These are phyloP conservation scores for Rugosomyces carneus DNA, from an alignment of 1,284 basidiomycete species.

Conservation along the genomic window DNA sequence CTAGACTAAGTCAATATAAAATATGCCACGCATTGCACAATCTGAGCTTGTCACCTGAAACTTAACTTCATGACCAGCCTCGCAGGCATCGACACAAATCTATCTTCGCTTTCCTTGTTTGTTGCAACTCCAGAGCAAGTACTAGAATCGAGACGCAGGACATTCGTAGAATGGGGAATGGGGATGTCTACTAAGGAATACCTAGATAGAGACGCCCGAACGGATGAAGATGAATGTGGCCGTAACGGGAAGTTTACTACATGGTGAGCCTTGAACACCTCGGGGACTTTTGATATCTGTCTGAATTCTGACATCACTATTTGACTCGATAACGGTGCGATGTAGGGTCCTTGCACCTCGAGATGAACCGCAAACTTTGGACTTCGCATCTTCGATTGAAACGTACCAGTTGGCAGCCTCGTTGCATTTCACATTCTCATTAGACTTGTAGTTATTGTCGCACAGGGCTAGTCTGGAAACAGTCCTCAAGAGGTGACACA, in stretches of 20 bases:
- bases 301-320: not conserved
- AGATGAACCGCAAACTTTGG: constrained; percentile 30
- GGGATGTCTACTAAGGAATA: constrained; percentile 36
- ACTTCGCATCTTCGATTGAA: constrained; percentile 18
- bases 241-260: constrained; percentile 29
- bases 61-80: not conserved
- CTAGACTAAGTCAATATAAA: too few species aligned
- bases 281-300: not conserved
- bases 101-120: constrained; percentile 29
- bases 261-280: constrained; percentile 14
- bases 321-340: not conserved
- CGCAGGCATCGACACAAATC: constrained; percentile 1
- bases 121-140: constrained; percentile 30
- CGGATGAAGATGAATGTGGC: constrained; percentile 27
- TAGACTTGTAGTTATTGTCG: constrained; percentile 25
- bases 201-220: constrained; percentile 26
- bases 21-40: too few species aligned
- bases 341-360: constrained; percentile 40
- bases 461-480: constrained; percentile 21
- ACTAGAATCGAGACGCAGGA: constrained; percentile 28
- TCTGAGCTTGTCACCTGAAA: not conserved
- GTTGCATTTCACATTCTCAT: not conserved
- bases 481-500: not conserved
- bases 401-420: constrained; percentile 9
- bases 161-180: constrained; percentile 32